A percentile compares a stretch with the other conserved stretches of the same genome.
Evolutionary conservation across 768 basidiomycete species (phyloP).

Genomic region (Psilocybe azurescens): DNA sequence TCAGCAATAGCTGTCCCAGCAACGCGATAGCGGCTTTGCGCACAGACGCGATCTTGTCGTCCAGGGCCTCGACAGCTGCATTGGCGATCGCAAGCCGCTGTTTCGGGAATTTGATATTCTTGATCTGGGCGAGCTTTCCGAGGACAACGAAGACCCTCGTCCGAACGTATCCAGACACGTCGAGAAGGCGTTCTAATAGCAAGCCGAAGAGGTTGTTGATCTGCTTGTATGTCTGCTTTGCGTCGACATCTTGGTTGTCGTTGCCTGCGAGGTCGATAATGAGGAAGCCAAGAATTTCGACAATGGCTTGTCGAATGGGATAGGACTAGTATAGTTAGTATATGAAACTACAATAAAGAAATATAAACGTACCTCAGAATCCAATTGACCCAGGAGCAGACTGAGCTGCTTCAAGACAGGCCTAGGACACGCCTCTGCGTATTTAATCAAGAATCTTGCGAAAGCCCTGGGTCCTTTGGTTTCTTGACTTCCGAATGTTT

Average conservation of each 20-base stretch:
- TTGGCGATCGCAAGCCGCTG: conserved; percentile 78
- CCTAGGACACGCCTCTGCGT: conserved; percentile 81
- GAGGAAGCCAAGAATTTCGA: conserved; percentile 87
- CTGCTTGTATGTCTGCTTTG: conserved; percentile 66
- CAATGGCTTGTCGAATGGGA: conserved; percentile 93
- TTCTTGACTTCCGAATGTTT: conserved; percentile 80
- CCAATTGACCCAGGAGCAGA: conserved; percentile 82
- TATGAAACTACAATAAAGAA: background rate
- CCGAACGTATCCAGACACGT: conserved; percentile 90
- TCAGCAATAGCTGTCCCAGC: conserved; percentile 74
- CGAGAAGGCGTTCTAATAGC: conserved; percentile 86
- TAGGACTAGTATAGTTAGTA: conserved; percentile 65
- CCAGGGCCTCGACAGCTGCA: conserved; percentile 78
- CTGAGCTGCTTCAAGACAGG: conserved; percentile 89
- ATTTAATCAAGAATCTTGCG: conserved; percentile 80
- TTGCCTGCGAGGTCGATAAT: conserved; percentile 79
- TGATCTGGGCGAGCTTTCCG: conserved; percentile 73
- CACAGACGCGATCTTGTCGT: conserved; percentile 91
- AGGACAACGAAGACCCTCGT: conserved; percentile 84
- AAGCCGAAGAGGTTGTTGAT: conserved; percentile 82
- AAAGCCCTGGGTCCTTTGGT: conserved; percentile 88
- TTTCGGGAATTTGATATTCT: conserved; percentile 80
- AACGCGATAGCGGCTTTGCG: conserved; percentile 83
- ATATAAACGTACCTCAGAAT: conserved; percentile 75
- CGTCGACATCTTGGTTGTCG: conserved; percentile 49